These are phyloP conservation scores for Aplosporella prunicola DNA, from an alignment of 2,329 filamentous ascomycete genomes.

Conservation along the genomic window DNA sequence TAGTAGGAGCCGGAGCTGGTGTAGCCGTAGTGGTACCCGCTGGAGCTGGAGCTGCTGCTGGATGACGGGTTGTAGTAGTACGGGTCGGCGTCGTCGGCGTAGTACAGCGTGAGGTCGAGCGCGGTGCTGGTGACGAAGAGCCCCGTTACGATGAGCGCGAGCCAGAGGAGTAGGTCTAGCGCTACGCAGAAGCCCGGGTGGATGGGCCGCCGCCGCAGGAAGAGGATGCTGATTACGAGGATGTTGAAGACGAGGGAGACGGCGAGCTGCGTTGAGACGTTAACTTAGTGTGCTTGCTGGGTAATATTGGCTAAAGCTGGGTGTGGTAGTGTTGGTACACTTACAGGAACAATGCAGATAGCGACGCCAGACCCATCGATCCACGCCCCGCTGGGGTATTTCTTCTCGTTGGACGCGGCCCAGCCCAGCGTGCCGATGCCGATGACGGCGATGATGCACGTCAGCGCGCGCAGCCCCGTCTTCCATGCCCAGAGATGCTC, in stretches of 20 bases:
- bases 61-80: conserved; percentile 16
- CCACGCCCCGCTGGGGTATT: conserved; percentile 11
- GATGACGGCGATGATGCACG: conserved; percentile 20
- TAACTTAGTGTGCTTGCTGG: not conserved
- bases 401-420: conserved; percentile 10
- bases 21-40: conserved; percentile 8
- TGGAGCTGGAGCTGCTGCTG: conserved; percentile 13
- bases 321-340: not conserved
- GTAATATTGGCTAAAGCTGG: not conserved
- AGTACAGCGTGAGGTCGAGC: conserved; percentile 13
- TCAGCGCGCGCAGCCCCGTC: conserved; percentile 15
- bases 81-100: conserved; percentile 1
- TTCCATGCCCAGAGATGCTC: no score
- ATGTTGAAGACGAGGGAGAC: conserved; percentile 23
- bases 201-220: conserved; percentile 18
- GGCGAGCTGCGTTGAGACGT: conserved; percentile 13
- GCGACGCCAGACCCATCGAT: conserved; percentile 14
- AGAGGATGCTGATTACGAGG: conserved; percentile 19
- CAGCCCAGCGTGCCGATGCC: conserved; percentile 25
- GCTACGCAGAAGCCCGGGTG: conserved; percentile 27
- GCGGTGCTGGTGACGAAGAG: conserved; percentile 18
- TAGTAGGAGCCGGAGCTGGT: conserved; percentile 15
- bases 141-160: conserved; percentile 22
- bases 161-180: conserved; percentile 28
- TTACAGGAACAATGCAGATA: conserved; percentile 21